A percentile compares a stretch with the other conserved stretches of the same genome.
Evolutionary conservation across 2,329 filamentous ascomycete species (phyloP).

Genomic region (Dryadomyces quercivorus): DNA sequence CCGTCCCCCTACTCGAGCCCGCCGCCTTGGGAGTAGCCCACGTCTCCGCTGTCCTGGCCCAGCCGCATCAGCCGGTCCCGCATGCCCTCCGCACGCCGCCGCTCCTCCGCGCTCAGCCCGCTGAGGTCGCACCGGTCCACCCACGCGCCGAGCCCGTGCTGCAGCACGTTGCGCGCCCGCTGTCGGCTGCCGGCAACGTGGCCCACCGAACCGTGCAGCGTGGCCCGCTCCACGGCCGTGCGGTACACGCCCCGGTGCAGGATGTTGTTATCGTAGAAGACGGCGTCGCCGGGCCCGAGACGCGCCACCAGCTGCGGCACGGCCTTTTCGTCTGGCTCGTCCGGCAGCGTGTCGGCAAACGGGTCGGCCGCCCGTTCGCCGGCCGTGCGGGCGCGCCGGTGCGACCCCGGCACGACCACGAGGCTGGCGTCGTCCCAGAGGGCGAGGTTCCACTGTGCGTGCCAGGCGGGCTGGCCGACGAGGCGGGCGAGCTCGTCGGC

Average conservation of each 20-base stretch:
- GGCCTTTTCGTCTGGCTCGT: constrained; percentile 27
- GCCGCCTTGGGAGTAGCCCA: constrained; percentile 51
- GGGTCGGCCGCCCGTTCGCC: constrained; percentile 55
- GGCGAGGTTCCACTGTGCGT: constrained; percentile 82
- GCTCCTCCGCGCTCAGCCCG: constrained; percentile 15
- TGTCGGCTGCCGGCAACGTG: constrained; percentile 39
- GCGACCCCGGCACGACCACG: constrained; percentile 66
- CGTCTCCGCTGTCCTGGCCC: constrained; percentile 46
- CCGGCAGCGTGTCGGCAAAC: constrained; percentile 49
- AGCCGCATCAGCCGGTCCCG: constrained; percentile 47
- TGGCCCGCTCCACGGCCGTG: constrained; percentile 47
- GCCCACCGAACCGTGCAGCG: constrained; percentile 61
- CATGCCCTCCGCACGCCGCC: constrained; percentile 48
- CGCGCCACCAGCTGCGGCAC: constrained; percentile 52
- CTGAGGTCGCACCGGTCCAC: constrained; percentile 45
- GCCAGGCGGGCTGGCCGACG: constrained; percentile 43
- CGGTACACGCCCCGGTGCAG: constrained; percentile 60
- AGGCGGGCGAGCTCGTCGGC: constrained; percentile 57
- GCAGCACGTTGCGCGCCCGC: constrained; percentile 59
- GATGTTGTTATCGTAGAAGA: constrained; percentile 88
- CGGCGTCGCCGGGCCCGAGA: constrained; percentile 62
- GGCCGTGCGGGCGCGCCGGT: constrained; percentile 57
- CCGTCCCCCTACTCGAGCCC: constrained; percentile 22
- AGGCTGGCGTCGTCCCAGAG: constrained; percentile 64
- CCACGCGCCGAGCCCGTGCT: constrained; percentile 61